Evolutionary conservation across 179 eudicot species (phyloP), one percentile per base, ranked within the genome.

Genomic region (Beta lomatogona): DNA sequence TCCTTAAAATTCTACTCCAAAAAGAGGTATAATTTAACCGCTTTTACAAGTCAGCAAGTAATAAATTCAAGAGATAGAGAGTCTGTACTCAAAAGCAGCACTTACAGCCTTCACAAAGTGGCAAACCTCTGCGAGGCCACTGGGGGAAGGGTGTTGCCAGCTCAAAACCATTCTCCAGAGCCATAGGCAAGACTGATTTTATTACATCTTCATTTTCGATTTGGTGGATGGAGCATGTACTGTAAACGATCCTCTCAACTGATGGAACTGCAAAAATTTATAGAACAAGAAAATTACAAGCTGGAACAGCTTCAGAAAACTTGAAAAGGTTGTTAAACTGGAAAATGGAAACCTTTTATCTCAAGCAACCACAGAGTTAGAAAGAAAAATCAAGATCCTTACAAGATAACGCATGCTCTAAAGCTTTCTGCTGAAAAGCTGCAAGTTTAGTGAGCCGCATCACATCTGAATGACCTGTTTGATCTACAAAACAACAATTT

Each of bases 161-260:
- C 79, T 93, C 89, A 86, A 97, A 97, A 71, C 95, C 97, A 31
- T 77, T 82, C 77, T 92, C 87, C 25, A 81, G 55, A 73, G 99
- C 97, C 31, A 88, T 74, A 21, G 93, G 92, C 78, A 93, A 81
- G 72, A 93, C 92, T 46, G 97, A 92, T 36, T 84, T 83, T 57
- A 97, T 81, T 57, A 97, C 99, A 74, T 97, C 98, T 88, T 97
- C 99, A 86, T 97, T 97, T 83, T 97, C 99, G 73, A 89, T 86
- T 78, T 94, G 98, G 85, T 97, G 91, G 71, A 93, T 75, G 5
- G 99, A 97, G 81, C 99, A 97, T 63, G 98, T 97, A 88, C 99
- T 97, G 86, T 97, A 97, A 80, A 92, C 95, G 76, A 97, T 86
- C 87, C 90, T 93, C 91, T 94, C 97, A 28, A 93, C 99, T 50